Percentiles rank a stretch among this genome's conserved stretches.
These are phyloP conservation scores for Rhodotorula diobovata DNA, from an alignment of 768 basidiomycete species.

Conservation along the genomic window DNA sequence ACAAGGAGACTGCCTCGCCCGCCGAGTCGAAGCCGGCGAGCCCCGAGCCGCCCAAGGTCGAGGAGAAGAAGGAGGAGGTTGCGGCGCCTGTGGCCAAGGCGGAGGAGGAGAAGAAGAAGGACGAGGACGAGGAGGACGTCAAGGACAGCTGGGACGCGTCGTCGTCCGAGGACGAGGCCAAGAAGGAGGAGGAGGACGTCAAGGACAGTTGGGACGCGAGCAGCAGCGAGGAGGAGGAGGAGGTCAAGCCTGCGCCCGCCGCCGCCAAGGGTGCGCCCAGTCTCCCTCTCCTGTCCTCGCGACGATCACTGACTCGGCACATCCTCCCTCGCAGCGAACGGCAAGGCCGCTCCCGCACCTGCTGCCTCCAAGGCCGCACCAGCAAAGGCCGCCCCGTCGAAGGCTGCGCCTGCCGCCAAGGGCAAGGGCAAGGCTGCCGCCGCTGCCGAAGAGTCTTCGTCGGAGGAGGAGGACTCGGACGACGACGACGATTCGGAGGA, in stretches of 20 bases:
- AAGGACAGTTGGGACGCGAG: constrained; percentile 37
- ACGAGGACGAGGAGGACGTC: constrained; percentile 44
- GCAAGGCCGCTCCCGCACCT: constrained; percentile 41
- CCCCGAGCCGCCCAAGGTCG: constrained; percentile 47
- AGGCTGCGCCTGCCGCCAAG: constrained; percentile 37
- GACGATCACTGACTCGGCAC: neutral
- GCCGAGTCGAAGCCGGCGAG: constrained; percentile 28
- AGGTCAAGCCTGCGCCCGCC: neutral
- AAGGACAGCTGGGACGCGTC: constrained; percentile 64
- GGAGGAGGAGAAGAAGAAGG: constrained; percentile 45
- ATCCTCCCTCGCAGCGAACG: constrained; percentile 13
- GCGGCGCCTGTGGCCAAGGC: constrained; percentile 35
- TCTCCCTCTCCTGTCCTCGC: constrained; percentile 34
- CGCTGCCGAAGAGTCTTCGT: constrained; percentile 48
- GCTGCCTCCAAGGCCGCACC: constrained; percentile 20
- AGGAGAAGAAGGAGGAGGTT: constrained; percentile 48
- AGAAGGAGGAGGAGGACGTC: constrained; percentile 55
- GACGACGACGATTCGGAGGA: constrained; percentile 54
- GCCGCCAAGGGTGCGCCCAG: constrained; percentile 14
- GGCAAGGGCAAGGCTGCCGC: constrained; percentile 35
- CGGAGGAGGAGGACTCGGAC: constrained; percentile 42
- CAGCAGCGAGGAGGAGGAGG: constrained; percentile 22
- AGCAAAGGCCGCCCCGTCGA: constrained; percentile 28
- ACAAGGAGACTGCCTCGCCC: neutral
- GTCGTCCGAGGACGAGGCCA: constrained; percentile 44